Evolutionary conservation across 768 basidiomycete species (phyloP).

Genomic region (Strobilomyces echinocephalus): DNA sequence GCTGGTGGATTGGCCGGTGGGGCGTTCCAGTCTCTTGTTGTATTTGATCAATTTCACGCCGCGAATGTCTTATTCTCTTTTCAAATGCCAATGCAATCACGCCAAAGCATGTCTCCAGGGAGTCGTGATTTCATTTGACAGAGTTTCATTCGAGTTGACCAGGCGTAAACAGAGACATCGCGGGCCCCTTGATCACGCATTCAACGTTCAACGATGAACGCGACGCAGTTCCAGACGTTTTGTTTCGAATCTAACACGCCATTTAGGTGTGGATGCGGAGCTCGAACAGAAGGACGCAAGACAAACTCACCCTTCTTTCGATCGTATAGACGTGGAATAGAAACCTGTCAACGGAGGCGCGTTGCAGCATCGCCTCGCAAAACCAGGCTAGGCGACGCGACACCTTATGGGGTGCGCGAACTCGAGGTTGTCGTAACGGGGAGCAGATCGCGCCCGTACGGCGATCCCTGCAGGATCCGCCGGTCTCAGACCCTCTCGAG

Average conservation of each 20-base stretch:
- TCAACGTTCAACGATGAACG: background rate
- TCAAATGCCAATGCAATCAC: background rate
- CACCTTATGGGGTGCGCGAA: no score
- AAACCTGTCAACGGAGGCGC: background rate
- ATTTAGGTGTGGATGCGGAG: conserved; percentile 14
- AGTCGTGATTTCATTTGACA: background rate
- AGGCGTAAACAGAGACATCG: background rate
- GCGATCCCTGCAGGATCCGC: background rate
- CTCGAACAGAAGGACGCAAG: background rate
- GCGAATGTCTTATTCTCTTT: background rate
- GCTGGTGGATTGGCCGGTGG: conserved; percentile 63
- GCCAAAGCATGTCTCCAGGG: background rate
- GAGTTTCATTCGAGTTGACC: background rate
- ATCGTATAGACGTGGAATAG: background rate
- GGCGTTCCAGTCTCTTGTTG: background rate
- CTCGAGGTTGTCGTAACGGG: conserved; percentile 2
- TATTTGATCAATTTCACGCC: conserved; percentile 4
- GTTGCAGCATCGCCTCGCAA: background rate
- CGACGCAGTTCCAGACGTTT: background rate
- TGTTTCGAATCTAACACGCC: conserved; percentile 6
- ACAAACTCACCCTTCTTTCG: background rate
- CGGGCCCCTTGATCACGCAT: background rate
- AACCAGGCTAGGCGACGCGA: no score
- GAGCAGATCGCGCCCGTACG: conserved; percentile 6
- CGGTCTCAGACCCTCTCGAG: background rate